Conservation (phyloP, 2,329 filamentous ascomycete species). For the Talaromyces sp. region DNA sequence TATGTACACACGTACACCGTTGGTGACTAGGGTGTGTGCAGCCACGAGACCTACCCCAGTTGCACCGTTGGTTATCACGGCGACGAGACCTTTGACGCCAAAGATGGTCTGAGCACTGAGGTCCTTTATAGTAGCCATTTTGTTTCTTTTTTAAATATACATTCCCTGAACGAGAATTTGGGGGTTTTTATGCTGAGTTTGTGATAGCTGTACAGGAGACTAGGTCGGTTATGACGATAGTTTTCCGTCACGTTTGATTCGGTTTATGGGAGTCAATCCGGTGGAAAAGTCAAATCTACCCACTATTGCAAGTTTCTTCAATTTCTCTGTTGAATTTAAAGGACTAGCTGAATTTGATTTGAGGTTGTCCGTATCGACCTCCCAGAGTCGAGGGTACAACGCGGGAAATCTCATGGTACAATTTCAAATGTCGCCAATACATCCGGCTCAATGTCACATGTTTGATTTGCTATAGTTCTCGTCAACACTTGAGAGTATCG, state of each 20-base stretch:
- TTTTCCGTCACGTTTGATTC: not conserved
- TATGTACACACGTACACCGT: slow-evolving; percentile 45
- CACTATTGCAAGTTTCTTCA: not conserved
- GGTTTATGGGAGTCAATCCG: not conserved
- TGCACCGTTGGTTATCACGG: slow-evolving; percentile 42
- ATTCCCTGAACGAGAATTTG: not conserved
- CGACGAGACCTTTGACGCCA: slow-evolving; percentile 23
- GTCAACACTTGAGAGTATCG: no score
- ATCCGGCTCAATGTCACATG: no score
- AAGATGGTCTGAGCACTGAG: slow-evolving; percentile 23
- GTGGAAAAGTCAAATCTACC: not conserved
- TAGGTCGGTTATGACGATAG: not conserved
- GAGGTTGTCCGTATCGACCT: not conserved
- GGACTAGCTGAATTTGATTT: not conserved
- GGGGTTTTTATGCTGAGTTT: not conserved
- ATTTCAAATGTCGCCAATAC: not conserved
- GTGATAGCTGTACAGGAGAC: not conserved
- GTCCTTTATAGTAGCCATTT: slow-evolving; percentile 15
- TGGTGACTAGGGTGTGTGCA: slow-evolving; percentile 40
- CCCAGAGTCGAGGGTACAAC: not conserved
- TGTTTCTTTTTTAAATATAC: not conserved
- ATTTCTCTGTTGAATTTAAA: not conserved
- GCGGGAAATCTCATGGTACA: not conserved
- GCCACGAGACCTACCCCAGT: slow-evolving; percentile 45
- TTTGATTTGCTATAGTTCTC: no score